Conservation (phyloP, 805 yeast genomes). For the Metschnikowia vanudenii region DNA sequence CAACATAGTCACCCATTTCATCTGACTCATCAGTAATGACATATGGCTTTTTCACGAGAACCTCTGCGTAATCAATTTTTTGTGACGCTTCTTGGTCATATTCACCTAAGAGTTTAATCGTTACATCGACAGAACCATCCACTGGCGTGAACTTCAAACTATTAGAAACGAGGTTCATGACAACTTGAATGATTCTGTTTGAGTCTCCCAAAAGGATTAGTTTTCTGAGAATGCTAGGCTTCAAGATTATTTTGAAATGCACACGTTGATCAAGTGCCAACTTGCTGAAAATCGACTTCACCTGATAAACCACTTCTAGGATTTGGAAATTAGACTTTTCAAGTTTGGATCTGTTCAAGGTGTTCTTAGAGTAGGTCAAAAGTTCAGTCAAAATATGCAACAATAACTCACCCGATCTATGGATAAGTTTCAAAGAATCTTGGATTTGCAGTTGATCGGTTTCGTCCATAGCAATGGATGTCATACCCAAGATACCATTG, state of each 20-base stretch:
- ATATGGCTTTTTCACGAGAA: constrained; percentile 12
- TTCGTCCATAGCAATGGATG: constrained; percentile 91
- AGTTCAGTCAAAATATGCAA: constrained; percentile 88
- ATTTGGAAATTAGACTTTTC: constrained; percentile 81
- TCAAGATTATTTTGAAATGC: constrained; percentile 56
- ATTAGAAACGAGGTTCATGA: constrained; percentile 90
- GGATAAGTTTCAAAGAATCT: constrained; percentile 75
- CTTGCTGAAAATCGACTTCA: constrained; percentile 80
- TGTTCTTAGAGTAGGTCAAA: constrained; percentile 89
- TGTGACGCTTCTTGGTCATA: constrained; percentile 45
- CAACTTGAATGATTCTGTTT: constrained; percentile 84
- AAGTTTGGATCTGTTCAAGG: constrained; percentile 74
- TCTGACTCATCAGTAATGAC: not conserved
- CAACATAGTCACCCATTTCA: not conserved
- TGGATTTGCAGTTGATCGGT: constrained; percentile 64
- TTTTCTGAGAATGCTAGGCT: constrained; percentile 58
- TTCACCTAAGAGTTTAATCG: constrained; percentile 64
- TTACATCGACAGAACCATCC: constrained; percentile 74
- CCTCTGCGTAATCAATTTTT: constrained; percentile 13
- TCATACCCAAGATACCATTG: constrained; percentile 95
- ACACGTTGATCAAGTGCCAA: constrained; percentile 77
- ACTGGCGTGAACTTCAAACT: constrained; percentile 90
- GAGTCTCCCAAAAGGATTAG: constrained; percentile 83
- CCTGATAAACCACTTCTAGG: constrained; percentile 78
- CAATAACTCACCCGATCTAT: constrained; percentile 86